Evolutionary conservation across 2,329 filamentous ascomycete genomes (phyloP), one percentile per base, ranked within the genome.

Genomic region (Colletotrichum horii): DNA sequence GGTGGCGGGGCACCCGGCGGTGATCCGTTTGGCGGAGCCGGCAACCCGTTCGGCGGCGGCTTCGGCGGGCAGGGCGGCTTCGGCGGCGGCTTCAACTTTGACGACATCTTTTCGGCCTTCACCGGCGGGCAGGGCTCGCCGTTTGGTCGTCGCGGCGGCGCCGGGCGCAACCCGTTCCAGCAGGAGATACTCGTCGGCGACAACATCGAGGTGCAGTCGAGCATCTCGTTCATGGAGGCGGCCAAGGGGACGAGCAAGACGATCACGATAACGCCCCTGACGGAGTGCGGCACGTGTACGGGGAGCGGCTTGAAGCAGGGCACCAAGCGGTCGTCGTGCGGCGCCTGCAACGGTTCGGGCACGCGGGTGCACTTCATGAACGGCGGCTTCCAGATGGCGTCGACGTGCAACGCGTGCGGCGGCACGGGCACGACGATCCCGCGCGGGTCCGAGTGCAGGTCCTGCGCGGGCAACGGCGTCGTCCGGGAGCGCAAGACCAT

Each of bases 361-460:
- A 95, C 94, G 48, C 90, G 95, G 72, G 93, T 98, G 65, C 95
- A 98, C 84, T 94, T 95, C 81, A 94, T 98, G 91, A 93, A 95
- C 80, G 96, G 96, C 70, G 96, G 96, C 28, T 98, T 99, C 87
- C 96, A 98, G 87, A 96, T 99, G 93, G 95, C 95, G 6, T 95
- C 95, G 77, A 97, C 96, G 2, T 99, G 97, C 84, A 89, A 91
- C 24, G 87, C 92, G 43, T 99, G 97, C 83, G 93, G 93, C 67
- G 97, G 97, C 4, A 93, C 91, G 60, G 97, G 97, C 64, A 88
- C 93, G 68, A 89, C 91, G 4, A 93, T 95, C 38, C 96, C 97
- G 4, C 92, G 91, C 79, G 95, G 95, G 60, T 93, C 92, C 14
- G 95, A 97, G 81, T 99, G 97, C 85, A 88, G 89, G 74, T 90